Conservation (phyloP, 2,329 filamentous ascomycete genomes). For the Pseudopithomyces chartarum region DNA sequence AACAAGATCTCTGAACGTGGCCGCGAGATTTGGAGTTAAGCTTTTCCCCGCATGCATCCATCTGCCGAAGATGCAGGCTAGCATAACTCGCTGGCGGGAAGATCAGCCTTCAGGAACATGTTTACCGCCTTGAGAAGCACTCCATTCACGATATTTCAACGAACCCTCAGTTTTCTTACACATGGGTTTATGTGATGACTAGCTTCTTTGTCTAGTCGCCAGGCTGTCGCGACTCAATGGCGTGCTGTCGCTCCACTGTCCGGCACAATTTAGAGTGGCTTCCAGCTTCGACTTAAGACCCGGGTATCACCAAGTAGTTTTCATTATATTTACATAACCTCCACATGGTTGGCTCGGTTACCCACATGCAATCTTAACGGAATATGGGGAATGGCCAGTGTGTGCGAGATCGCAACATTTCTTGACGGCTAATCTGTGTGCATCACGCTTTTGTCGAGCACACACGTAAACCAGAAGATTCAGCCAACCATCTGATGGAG, state of each 20-base stretch:
- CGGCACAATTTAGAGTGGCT: constrained; percentile 16
- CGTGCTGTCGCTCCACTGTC: constrained; percentile 13
- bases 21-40: constrained; percentile 27
- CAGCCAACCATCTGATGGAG: constrained; percentile 15
- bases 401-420: constrained; percentile 13
- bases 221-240: not conserved
- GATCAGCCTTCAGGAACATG: constrained; percentile 10
- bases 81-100: constrained; percentile 15
- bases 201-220: not conserved
- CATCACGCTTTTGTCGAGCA: constrained; percentile 23
- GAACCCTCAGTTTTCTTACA: not conserved
- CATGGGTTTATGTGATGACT: not conserved
- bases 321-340: constrained; percentile 19
- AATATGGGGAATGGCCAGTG: constrained; percentile 22
- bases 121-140: not conserved
- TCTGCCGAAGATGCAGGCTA: constrained; percentile 31
- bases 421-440: constrained; percentile 27
- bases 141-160: not conserved
- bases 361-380: constrained; percentile 26
- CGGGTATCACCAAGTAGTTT: constrained; percentile 24
- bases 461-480: constrained; percentile 27
- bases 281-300: constrained; percentile 17
- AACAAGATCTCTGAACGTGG: constrained; percentile 14
- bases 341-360: constrained; percentile 26
- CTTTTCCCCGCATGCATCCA: constrained; percentile 38